Percentiles rank a stretch among this genome's conserved stretches.
Evolutionary conservation across 148 eudicot species (phyloP).

Genomic region (Rhododendron griersonianum): DNA sequence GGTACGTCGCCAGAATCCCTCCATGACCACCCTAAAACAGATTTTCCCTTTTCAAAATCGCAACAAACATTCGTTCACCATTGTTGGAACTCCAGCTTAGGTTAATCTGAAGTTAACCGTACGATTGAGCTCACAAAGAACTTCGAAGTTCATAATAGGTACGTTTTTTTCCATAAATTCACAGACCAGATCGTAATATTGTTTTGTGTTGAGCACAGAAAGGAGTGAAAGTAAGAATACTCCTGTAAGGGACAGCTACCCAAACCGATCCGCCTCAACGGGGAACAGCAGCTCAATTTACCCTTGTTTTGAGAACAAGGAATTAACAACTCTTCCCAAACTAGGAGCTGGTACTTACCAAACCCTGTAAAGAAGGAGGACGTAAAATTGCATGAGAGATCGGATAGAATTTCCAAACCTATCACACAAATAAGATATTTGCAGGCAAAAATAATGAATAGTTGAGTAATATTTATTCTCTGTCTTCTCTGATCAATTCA

Average conservation of each 20-base stretch:
- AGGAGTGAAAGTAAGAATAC: not conserved
- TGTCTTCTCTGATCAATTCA: not conserved
- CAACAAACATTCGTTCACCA: not conserved
- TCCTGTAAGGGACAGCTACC: not conserved
- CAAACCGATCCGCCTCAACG: no score
- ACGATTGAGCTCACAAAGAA: not conserved
- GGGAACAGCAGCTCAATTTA: not conserved
- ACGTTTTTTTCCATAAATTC: not conserved
- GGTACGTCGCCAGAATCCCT: not conserved
- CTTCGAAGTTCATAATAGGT: not conserved
- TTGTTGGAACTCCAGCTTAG: not conserved
- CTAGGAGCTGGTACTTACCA: not conserved
- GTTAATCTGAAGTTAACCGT: not conserved
- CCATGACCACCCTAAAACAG: not conserved
- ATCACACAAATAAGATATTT: not conserved
- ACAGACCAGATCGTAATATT: not conserved
- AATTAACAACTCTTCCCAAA: not conserved
- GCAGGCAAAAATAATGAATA: not conserved
- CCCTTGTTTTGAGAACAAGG: not conserved
- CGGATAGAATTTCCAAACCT: not conserved
- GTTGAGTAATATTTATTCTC: not conserved
- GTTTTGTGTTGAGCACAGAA: not conserved
- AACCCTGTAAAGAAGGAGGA: not conserved
- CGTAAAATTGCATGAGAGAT: not conserved
- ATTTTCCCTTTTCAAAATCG: not conserved